Evolutionary conservation across 2,329 filamentous ascomycete genomes (phyloP).

Genomic region (Aspergillus pseudonomiae): DNA sequence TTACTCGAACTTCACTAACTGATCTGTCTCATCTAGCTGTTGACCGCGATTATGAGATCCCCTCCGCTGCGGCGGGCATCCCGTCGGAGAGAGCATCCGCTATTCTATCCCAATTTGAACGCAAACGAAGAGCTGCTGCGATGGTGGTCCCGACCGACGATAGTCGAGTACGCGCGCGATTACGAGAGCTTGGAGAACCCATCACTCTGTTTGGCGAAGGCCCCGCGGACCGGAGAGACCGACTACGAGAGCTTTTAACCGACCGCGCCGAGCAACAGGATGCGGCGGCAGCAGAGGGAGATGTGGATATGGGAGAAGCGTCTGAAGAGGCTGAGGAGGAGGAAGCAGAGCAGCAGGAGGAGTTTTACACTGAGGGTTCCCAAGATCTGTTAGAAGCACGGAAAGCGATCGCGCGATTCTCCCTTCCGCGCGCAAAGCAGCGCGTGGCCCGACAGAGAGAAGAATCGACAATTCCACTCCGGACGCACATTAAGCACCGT

Average conservation of each 20-base stretch:
- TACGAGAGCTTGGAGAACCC: conserved; percentile 88
- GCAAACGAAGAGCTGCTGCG: conserved; percentile 83
- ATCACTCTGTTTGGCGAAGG: conserved; percentile 94
- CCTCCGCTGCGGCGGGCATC: conserved; percentile 65
- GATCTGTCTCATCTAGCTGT: conserved; percentile 48
- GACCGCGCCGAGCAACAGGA: conserved; percentile 68
- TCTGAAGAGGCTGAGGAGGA: conserved; percentile 58
- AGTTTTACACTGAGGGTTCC: conserved; percentile 89
- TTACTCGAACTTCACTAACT: neutral
- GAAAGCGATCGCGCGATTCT: conserved; percentile 78
- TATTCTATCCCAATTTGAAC: conserved; percentile 83
- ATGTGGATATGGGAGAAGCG: conserved; percentile 54
- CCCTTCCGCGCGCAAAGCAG: conserved; percentile 77
- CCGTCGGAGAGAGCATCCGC: conserved; percentile 82
- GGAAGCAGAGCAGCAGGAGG: conserved; percentile 78
- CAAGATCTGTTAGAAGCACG: conserved; percentile 74
- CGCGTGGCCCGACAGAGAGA: conserved; percentile 75
- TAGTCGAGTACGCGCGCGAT: conserved; percentile 74
- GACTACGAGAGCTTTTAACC: conserved; percentile 78
- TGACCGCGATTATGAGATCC: conserved; percentile 85
- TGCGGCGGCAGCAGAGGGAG: conserved; percentile 49
- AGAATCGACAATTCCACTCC: conserved; percentile 80
- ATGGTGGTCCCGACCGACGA: conserved; percentile 95
- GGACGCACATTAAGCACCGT: conserved; percentile 89
- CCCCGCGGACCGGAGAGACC: conserved; percentile 79